These are phyloP conservation scores for Talaromyces atroroseus DNA, from an alignment of 2,329 filamentous ascomycete genomes.

Conservation along the genomic window DNA sequence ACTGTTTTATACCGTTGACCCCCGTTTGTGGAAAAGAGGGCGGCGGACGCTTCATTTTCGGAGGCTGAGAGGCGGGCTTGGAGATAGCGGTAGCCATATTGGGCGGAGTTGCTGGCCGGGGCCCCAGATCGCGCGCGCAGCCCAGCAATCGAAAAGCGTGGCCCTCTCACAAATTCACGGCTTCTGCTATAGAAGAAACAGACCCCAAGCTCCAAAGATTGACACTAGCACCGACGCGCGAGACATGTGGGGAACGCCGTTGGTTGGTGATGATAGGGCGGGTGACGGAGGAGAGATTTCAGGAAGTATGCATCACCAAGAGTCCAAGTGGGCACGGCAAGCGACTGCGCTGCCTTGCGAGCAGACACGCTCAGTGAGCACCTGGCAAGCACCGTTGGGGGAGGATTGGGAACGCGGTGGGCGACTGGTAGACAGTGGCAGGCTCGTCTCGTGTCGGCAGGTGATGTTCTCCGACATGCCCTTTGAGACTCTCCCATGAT, in stretches of 20 bases:
- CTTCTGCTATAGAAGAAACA: conserved; percentile 22
- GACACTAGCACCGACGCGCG: conserved; percentile 38
- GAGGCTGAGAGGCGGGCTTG: conserved; percentile 39
- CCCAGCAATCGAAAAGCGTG: conserved; percentile 18
- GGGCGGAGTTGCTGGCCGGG: conserved; percentile 14
- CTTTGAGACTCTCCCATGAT: conserved; percentile 3
- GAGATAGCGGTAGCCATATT: conserved; percentile 43
- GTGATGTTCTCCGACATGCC: conserved; percentile 12
- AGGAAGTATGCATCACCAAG: conserved; percentile 3
- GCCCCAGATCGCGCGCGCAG: conserved; percentile 7
- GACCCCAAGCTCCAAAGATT: conserved; percentile 29
- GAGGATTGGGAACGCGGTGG: background rate
- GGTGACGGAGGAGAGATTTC: conserved; percentile 10
- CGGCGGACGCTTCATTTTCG: conserved; percentile 64
- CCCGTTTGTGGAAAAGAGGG: conserved; percentile 60
- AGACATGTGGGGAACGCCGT: conserved; percentile 42
- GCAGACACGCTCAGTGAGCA: conserved; percentile 3
- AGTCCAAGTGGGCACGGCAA: conserved; percentile 1
- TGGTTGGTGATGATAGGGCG: conserved; percentile 15
- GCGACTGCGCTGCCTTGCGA: conserved; percentile 1
- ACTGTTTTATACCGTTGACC: conserved; percentile 50
- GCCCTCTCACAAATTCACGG: conserved; percentile 22
- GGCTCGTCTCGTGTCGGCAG: conserved; percentile 11
- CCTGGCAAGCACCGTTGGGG: background rate
- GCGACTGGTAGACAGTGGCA: background rate